Evolutionary conservation across 1,284 basidiomycete genomes (phyloP), one percentile per base, ranked within the genome.

Genomic region (Retiboletus flavoniger): DNA sequence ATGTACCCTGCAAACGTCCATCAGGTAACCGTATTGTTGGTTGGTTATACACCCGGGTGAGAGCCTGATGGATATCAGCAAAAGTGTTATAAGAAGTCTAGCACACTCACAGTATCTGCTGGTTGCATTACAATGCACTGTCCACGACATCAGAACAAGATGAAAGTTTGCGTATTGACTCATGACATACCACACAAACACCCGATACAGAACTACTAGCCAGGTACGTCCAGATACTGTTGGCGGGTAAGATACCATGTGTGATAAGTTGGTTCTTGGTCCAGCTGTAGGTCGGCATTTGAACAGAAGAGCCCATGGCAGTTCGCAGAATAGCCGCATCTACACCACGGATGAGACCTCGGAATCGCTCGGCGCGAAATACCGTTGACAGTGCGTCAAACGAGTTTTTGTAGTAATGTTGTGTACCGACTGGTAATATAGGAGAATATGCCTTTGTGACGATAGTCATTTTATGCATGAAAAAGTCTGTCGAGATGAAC

Each of bases 11-110:
- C 39, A 84, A 74, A 63, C 79, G 85, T 34, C 95, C 95, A 55
- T 91, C 81, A 3, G 89, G 84, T 50, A 87, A 79, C 39, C 74
- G 77, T 59, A 79, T 76, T 3, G 91, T 94, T 24, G 91, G 91
- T 78, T 96, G 95, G 69, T 98, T 98, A 74, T 98, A 99, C 84
- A 98, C 89, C 55, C 96, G 81, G 8, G 96, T 98, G 50, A 98
- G 75, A 43, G 92, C 90, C 89, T 92, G 63, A 38, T 48, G 31
- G 42, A 41, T 24, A 42, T 63, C 32, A 64, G 26, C 55, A 39
- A 4, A 13, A 16, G 45, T 45, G 28, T 7, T 5, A 34, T 51
- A 48, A 40, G 38, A 44, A 55, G 39, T 19, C 47, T 8, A 47
- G 31, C 13, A n/a, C 55, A 74, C 82, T 67, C 59, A 91, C 90